Evolutionary conservation across 78 protist species (phyloP).

Genomic region (Bodo saltans): DNA sequence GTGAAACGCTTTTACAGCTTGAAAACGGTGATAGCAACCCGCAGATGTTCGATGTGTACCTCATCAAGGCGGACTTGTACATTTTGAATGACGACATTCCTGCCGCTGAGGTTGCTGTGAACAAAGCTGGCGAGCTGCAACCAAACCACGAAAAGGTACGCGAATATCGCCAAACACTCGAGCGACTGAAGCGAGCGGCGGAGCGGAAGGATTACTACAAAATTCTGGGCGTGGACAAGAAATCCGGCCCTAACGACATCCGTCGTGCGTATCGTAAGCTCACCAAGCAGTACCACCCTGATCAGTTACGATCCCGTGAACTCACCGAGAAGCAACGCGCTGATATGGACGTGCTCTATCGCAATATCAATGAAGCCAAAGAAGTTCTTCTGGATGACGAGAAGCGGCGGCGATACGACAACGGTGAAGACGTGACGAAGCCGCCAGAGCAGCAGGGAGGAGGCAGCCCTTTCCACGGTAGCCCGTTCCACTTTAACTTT

Average conservation of each 20-base stretch:
- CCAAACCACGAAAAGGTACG: not conserved
- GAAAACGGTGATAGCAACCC: not conserved
- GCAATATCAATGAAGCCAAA: constrained; percentile 47
- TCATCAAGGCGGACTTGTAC: not conserved
- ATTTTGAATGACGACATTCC: not conserved
- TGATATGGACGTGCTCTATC: not conserved
- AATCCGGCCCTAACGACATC: constrained; percentile 55
- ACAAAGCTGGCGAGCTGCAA: not conserved
- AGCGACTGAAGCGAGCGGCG: not conserved
- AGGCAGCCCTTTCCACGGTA: not conserved
- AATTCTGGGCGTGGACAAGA: constrained; percentile 50
- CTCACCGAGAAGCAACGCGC: not conserved
- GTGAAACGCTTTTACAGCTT: too few species aligned
- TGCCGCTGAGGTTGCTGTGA: not conserved
- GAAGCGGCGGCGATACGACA: constrained; percentile 46
- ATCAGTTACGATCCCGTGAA: not conserved
- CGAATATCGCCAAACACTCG: not conserved
- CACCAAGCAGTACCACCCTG: constrained; percentile 56
- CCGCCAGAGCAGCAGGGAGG: not conserved
- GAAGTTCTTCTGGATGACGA: constrained; percentile 35
- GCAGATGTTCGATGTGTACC: not conserved
- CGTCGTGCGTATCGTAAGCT: constrained; percentile 63
- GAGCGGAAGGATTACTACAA: constrained; percentile 62
- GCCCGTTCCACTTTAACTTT: not conserved
- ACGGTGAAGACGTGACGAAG: not conserved